A percentile compares a stretch with the other conserved stretches of the same genome.
Conservation (phyloP, 148 eudicot genomes). For the Fallopia convolvulus region DNA sequence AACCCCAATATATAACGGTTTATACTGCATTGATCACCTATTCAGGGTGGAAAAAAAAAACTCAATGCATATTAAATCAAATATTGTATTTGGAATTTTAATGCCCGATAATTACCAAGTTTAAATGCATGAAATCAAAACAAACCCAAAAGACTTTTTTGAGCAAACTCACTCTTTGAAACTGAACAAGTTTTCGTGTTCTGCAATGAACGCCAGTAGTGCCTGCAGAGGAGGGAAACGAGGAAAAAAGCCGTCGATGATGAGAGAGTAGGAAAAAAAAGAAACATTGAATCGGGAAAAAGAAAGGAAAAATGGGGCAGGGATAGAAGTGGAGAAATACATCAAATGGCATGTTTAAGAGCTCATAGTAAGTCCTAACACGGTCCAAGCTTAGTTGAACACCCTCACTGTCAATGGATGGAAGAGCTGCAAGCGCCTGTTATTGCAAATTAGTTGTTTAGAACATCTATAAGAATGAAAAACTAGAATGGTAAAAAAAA, state of each 20-base stretch:
- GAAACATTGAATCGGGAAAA: background rate
- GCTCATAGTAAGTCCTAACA: constrained; percentile 91
- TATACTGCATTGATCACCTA: too few species aligned
- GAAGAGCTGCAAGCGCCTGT: constrained; percentile 86
- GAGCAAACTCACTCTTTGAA: constrained; percentile 66
- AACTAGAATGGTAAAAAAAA: background rate
- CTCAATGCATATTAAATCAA: too few species aligned
- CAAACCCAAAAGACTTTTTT: background rate
- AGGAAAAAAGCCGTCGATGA: background rate
- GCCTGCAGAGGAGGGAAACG: constrained; percentile 49
- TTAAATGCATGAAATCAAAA: background rate
- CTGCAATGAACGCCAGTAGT: constrained; percentile 82
- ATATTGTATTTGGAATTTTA: too few species aligned
- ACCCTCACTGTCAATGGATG: constrained; percentile 76
- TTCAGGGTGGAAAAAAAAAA: too few species aligned
- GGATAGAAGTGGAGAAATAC: constrained; percentile 25
- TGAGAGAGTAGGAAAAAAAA: background rate
- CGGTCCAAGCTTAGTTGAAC: constrained; percentile 79
- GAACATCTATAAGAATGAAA: background rate
- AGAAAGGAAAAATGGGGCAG: background rate
- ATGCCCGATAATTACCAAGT: too few species aligned
- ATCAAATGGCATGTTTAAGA: constrained; percentile 96
- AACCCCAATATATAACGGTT: too few species aligned
- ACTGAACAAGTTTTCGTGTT: constrained; percentile 70
- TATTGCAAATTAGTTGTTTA: background rate